These are phyloP conservation scores for Albatrellus ellisii DNA, from an alignment of 768 basidiomycete genomes.

Conservation along the genomic window DNA sequence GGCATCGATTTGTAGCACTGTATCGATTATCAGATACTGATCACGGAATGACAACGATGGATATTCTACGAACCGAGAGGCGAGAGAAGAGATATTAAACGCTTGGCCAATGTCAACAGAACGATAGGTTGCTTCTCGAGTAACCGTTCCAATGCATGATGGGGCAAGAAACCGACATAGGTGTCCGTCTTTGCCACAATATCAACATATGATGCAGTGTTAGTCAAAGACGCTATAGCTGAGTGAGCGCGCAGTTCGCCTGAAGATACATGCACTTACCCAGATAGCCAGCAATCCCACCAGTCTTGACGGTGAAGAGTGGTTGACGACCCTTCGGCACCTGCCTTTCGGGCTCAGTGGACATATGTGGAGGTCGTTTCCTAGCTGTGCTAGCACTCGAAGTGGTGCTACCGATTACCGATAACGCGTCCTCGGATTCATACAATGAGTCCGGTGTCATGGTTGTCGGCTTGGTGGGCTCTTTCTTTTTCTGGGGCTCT, in stretches of 20 bases:
- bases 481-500: slow-evolving; percentile 6
- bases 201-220: slow-evolving; percentile 90
- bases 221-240: slow-evolving; percentile 67
- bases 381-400: slow-evolving; percentile 6
- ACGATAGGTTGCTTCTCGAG: slow-evolving; percentile 94
- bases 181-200: slow-evolving; percentile 95
- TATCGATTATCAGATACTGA: not conserved
- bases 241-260: not conserved
- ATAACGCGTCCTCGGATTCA: slow-evolving; percentile 7
- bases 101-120: slow-evolving; percentile 86
- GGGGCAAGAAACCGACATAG: slow-evolving; percentile 93
- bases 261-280: slow-evolving; percentile 28
- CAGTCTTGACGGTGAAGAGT: slow-evolving; percentile 91
- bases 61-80: slow-evolving; percentile 54
- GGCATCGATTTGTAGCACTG: slow-evolving; percentile 93
- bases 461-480: slow-evolving; percentile 5
- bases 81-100: slow-evolving; percentile 89
- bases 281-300: slow-evolving; percentile 95
- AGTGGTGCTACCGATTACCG: slow-evolving; percentile 7
- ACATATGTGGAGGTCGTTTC: slow-evolving; percentile 16
- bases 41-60: not conserved
- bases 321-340: slow-evolving; percentile 34
- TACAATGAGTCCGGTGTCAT: slow-evolving; percentile 8
- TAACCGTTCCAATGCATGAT: slow-evolving; percentile 76
- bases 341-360: slow-evolving; percentile 22